Evolutionary conservation across 108 stramenopile genomes (phyloP), one percentile per base, ranked within the genome.

Genomic region (Mediolabrus comicus): DNA sequence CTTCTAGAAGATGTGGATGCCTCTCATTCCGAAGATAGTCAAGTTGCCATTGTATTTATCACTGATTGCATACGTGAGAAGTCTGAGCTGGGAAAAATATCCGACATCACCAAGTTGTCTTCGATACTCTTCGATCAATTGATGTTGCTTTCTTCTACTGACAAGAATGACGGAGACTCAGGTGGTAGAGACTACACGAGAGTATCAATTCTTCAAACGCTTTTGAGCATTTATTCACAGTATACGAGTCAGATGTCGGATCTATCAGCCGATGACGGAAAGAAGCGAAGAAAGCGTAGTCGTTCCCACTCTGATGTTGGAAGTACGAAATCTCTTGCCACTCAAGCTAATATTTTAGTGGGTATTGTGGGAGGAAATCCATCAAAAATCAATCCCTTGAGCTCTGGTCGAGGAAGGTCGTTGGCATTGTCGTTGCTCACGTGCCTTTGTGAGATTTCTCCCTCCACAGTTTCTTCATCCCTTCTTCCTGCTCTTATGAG

Each of bases 401-500:
- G 53, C 38, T 80, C 79, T 54, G 68, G 46, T 14, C 74, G 75
- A 16, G 81, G 75, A 16, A 80, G 53, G 32, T 43, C 71, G 30
- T 60, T 81, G 43, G 53, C 70, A 17, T 51, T 89, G 52, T 74
- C 85, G 38, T 39, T 89, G 29, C 59, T 92, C 35, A 84, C 83
- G 24, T 46, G 56, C 34, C 64, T 89, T 32, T 87, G 84, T 53
- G 69, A 83, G n/a, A 46, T 74, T 17, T 78, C 79, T 14, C 91
- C 91, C 14, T 73, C 72, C 8, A 53, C 70, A 34, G 85, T 92
- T 34, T 80, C 80, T 10, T 55, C 60, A 16, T 82, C 82, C 41
- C 62, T 92, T 3, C 71, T 92, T 57, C 86, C 84, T n/a, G 85
- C 85, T 22, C 53, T 91, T 2, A 57, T 60, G 16, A 68, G 71